Evolutionary conservation across 768 basidiomycete genomes (phyloP).

Genomic region (Russula ochroleuca): DNA sequence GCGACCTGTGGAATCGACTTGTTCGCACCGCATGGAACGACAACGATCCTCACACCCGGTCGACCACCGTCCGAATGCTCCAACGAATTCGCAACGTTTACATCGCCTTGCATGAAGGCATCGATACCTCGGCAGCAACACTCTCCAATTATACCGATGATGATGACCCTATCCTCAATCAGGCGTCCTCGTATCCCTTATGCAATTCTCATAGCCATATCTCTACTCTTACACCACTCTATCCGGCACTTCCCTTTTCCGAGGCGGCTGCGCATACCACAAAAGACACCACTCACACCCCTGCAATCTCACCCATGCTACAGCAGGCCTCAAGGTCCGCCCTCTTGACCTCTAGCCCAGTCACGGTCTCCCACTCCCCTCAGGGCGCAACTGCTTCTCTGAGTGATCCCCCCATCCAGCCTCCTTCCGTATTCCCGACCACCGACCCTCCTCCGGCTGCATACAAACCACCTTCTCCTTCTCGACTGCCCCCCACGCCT

Average conservation of each 20-base stretch:
- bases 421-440: not conserved
- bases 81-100: constrained; percentile 7
- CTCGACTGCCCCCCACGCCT: no score
- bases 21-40: not conserved
- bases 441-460: not conserved
- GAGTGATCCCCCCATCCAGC: not conserved
- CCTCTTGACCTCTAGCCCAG: not conserved
- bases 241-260: not conserved
- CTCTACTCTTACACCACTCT: not conserved
- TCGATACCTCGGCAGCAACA: not conserved
- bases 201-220: not conserved
- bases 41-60: not conserved
- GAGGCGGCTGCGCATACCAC: not conserved
- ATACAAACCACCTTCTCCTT: not conserved
- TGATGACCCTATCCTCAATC: not conserved
- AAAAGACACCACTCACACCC: not conserved
- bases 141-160: not conserved
- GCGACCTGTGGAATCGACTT: constrained; percentile 9
- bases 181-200: constrained; percentile 8
- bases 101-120: not conserved
- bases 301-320: not conserved
- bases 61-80: not conserved
- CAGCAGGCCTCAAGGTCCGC: not conserved
- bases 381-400: not conserved
- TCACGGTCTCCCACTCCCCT: not conserved